Evolutionary conservation across 2,329 filamentous ascomycete species (phyloP).

Genomic region (Aureobasidium sp.): DNA sequence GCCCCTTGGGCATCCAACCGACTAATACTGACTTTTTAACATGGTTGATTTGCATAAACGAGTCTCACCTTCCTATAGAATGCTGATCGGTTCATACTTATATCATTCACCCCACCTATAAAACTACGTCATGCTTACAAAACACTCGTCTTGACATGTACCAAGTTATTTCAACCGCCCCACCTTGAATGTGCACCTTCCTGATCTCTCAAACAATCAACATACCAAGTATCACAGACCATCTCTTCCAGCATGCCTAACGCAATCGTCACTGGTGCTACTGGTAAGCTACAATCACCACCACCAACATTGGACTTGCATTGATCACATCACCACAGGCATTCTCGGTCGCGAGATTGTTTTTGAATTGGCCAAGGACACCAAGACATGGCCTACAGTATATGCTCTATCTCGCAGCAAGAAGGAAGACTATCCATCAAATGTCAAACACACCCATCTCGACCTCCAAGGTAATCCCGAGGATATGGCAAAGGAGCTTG

Average conservation of each 20-base stretch:
- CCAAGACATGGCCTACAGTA: constrained; percentile 32
- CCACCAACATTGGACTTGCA: background rate
- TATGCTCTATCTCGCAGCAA: constrained; percentile 37
- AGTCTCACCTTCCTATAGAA: background rate
- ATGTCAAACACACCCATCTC: constrained; percentile 34
- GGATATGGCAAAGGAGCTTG: constrained; percentile 33
- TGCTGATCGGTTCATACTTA: background rate
- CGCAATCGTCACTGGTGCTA: constrained; percentile 29
- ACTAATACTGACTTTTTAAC: background rate
- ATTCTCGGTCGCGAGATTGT: constrained; percentile 38
- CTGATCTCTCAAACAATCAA: background rate
- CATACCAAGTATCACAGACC: background rate
- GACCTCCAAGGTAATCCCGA: constrained; percentile 32
- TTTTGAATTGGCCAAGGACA: constrained; percentile 31
- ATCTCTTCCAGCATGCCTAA: constrained; percentile 26
- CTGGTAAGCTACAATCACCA: constrained; percentile 19
- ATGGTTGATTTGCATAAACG: background rate
- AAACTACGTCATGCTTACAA: constrained; percentile 10
- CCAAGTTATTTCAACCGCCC: background rate
- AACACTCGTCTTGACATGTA: background rate
- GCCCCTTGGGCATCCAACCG: background rate
- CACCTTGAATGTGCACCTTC: background rate
- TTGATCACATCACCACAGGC: constrained; percentile 22
- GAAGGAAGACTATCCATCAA: constrained; percentile 31
- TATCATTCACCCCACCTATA: background rate